Conservation (phyloP, 1,284 basidiomycete genomes). For the Ganoderma lucidum region DNA sequence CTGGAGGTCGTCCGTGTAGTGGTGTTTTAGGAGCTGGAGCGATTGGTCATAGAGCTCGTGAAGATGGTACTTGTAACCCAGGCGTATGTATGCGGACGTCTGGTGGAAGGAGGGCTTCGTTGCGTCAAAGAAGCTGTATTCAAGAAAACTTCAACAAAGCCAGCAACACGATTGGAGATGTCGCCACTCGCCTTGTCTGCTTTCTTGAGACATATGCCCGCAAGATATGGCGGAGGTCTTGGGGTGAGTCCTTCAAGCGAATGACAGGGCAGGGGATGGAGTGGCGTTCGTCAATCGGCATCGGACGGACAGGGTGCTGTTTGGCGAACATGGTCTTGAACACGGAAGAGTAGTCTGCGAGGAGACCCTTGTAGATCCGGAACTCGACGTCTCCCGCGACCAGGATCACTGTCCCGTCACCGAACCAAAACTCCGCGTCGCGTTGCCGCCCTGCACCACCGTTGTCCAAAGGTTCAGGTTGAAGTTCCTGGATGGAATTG, state of each 20-base stretch:
- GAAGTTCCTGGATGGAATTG: no score
- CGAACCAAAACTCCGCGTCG: background rate
- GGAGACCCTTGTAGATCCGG: background rate
- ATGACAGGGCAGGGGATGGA: slow-evolving; percentile 1
- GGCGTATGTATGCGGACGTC: slow-evolving; percentile 6
- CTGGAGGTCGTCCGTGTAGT: slow-evolving; percentile 13
- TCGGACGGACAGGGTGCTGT: background rate
- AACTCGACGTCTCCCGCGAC: background rate
- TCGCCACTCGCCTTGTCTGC: background rate
- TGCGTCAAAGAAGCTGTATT: background rate
- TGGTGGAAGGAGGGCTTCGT: background rate
- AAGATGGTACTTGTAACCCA: slow-evolving; percentile 15
- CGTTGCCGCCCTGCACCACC: background rate
- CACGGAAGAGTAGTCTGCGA: background rate
- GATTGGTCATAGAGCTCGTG: background rate
- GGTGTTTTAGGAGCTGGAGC: slow-evolving; percentile 4
- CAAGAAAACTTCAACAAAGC: background rate
- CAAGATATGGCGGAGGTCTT: background rate
- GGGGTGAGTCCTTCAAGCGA: background rate
- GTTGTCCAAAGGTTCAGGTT: no score
- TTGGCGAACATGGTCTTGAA: background rate
- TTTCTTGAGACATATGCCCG: background rate
- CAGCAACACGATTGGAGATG: background rate
- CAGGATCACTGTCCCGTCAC: background rate
- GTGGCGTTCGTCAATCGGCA: background rate